Evolutionary conservation across 2,329 filamentous ascomycete genomes (phyloP), one percentile per base, ranked within the genome.

Genomic region (Macroventuria anomochaeta): DNA sequence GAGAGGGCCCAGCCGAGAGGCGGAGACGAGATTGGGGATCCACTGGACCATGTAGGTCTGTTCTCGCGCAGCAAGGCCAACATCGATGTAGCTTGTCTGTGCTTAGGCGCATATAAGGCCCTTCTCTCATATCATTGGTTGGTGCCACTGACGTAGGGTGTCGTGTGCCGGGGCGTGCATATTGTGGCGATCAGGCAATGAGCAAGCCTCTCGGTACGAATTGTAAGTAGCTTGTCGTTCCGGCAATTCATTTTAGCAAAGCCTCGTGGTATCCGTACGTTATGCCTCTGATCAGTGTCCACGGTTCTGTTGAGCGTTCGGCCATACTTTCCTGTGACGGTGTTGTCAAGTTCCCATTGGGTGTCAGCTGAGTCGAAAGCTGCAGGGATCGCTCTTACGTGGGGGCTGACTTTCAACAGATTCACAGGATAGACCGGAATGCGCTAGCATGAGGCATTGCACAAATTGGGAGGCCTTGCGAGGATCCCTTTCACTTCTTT

Each of bases 11-110:
- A 50, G 41, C 21, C 20, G 36, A 43, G 46, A 37, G 20, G 46
- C 46, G 34, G 46, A 40, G 23, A 37, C 10, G 17, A 31, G 13
- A 40, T 43, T 38, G 51, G 51, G 44, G 51, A 43, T 44, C 51
- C 46, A 49, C 25, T 49, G 39, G 29, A 17, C 38, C 15, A 36
- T 48, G 34, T 32, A 37, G 20, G 10, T 10, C 37, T 29, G 10
- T 32, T 17, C 36, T 46, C 18, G 43, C 34, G 50, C 36, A 47
- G 31, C 21, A 32, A n/a, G 15, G 28, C 18, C 15, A 37, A 32
- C 17, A 20, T 33, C 20, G 21, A 17, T 29, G 39, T 41, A 43
- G 50, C 38, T 38, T 38, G 20, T 15, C 29, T 39, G 32, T 21
- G 43, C 43, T 36, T 29, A 39, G 42, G 23, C 23, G 13, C 36